phyloP scores from a whole-genome alignment of 768 basidiomycete species.

The Suillus decipiens region DNA sequence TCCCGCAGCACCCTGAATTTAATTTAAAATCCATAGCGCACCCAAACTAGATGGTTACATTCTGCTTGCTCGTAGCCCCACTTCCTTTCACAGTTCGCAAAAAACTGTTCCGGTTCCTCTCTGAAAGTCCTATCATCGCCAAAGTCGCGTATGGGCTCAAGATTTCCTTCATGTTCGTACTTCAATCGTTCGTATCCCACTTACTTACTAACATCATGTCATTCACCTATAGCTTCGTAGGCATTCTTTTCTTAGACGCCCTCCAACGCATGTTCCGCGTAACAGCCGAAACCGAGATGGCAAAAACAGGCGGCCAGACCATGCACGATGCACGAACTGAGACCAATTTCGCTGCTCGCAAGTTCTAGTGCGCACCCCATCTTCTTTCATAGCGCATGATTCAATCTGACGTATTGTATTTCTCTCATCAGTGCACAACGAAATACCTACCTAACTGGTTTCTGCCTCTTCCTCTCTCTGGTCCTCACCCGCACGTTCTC shows the following conservation, averaged over 20 bases:
- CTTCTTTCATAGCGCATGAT: not conserved
- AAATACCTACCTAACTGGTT: conserved; percentile 91
- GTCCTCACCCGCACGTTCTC: conserved; percentile 92
- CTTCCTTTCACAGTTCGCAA: conserved; percentile 78
- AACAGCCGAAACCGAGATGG: conserved; percentile 67
- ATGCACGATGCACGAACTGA: conserved; percentile 71
- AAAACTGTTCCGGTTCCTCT: conserved; percentile 69
- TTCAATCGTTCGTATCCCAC: not conserved
- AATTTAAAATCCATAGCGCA: not conserved
- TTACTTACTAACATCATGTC: not conserved
- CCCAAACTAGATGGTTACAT: conserved; percentile 68
- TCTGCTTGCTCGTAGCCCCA: conserved; percentile 81
- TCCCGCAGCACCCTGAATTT: not conserved
- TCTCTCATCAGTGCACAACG: conserved; percentile 65
- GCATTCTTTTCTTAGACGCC: conserved; percentile 86
- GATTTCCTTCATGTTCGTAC: conserved; percentile 85
- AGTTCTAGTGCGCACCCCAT: conserved; percentile 77
- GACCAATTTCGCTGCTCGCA: conserved; percentile 86
- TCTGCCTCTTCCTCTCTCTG: conserved; percentile 93
- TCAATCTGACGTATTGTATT: not conserved
- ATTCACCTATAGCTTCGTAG: conserved; percentile 68
- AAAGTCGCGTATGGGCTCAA: conserved; percentile 91
- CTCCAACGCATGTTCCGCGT: conserved; percentile 90
- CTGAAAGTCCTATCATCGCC: conserved; percentile 68
- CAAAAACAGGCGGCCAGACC: conserved; percentile 54